Evolutionary conservation across 2,329 filamentous ascomycete genomes (phyloP).

Genomic region (Neofusicoccum kwambonambiense): DNA sequence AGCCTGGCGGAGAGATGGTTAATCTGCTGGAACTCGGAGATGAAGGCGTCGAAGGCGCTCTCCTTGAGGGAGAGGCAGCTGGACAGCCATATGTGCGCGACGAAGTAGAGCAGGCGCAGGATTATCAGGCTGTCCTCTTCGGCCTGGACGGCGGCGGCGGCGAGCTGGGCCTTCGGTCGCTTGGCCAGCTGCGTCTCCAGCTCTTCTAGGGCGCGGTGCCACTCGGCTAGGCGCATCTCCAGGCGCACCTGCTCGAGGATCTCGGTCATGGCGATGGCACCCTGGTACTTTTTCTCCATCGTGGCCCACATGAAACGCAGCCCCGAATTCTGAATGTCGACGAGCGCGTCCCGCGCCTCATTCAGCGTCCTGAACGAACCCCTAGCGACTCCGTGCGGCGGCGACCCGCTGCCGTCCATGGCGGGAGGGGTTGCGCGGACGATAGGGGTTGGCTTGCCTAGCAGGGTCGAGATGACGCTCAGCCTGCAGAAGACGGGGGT

Average conservation of each 20-base stretch:
- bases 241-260: conserved; percentile 8
- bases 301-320: conserved; percentile 10
- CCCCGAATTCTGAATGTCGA: conserved; percentile 8
- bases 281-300: conserved; percentile 15
- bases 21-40: conserved; percentile 8
- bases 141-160: background rate
- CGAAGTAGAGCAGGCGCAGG: conserved; percentile 3
- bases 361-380: background rate
- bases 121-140: conserved; percentile 5
- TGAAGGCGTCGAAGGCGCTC: conserved; percentile 3
- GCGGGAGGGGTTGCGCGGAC: background rate
- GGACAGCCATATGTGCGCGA: conserved; percentile 11
- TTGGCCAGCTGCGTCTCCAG: background rate
- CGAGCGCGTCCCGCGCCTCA: conserved; percentile 4
- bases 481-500: conserved; percentile 10
- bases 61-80: conserved; percentile 6
- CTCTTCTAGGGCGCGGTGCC: conserved; percentile 1
- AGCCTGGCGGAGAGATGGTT: background rate
- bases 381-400: background rate
- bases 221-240: conserved; percentile 1
- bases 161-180: background rate
- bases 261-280: conserved; percentile 5
- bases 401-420: background rate
- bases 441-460: background rate
- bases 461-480: background rate